Evolutionary conservation across 305 asterid genomes (phyloP), one percentile per base, ranked within the genome.

Genomic region (Ilex paraguariensis): DNA sequence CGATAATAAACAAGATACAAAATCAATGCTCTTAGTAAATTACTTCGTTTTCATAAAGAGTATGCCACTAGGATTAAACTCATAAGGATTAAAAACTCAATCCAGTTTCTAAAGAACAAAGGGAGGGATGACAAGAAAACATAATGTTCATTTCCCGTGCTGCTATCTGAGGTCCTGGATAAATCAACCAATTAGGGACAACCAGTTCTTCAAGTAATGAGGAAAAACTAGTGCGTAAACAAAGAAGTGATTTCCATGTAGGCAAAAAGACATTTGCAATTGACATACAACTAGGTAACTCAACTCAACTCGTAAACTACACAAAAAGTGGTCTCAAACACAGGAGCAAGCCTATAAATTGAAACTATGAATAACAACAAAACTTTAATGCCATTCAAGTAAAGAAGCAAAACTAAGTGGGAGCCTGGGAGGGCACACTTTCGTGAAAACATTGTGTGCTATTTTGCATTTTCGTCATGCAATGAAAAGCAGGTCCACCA

Each of bases 1-100:
- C 16, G 62, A 12, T 63, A 59, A 51, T 65, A 69, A 60, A 61
- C 46, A 31, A 69, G 51, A 39, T n/a, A 59, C 61, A 42, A 36
- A 21, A 21, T 21, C 28, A 21, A 21, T 21, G 28, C 28, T 21
- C 28, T 36, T 8, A 36, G 7, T 36, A 36, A 36, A 36, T 36
- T 8, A 36, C 6, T 36, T 36, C 42, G 1, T 36, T 36, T 5
- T 36, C 42, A 5, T 36, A 5, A 3, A 36, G 42, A 21, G 42
- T 36, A 36, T 36, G 42, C 42, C 9, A 36, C 9, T 36, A 36
- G 6, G 9, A 8, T 36, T 36, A 36, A 36, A 21, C 28, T 21
- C 28, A 21, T 8, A 36, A 36, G 9, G 9, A 36, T 4, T 36
- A 36, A 36, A 36, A 36, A 36, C 7, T 36, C 42, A 36, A 36